Percentiles rank a stretch among this genome's conserved stretches.
phyloP scores from a whole-genome alignment of 139 green algal genomes.

The Penium margaritaceum region DNA sequence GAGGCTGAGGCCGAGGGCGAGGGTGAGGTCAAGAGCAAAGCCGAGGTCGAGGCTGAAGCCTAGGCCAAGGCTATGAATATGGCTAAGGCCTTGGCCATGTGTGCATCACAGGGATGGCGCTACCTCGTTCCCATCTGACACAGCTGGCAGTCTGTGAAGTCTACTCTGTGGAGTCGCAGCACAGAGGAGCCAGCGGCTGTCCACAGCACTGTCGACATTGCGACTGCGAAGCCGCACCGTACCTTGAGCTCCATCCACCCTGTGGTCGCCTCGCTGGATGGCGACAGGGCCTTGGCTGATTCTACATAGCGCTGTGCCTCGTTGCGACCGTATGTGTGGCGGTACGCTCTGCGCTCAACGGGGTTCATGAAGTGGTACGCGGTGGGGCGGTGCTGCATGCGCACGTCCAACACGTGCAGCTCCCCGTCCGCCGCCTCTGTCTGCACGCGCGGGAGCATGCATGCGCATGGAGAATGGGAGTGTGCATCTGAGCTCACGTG shows the following conservation, averaged over 20 bases:
- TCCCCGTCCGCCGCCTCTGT: constrained; percentile 18
- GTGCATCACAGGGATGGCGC: background rate
- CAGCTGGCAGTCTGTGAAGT: too few species aligned
- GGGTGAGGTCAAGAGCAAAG: too few species aligned
- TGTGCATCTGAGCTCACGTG: too few species aligned
- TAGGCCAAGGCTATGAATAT: too few species aligned
- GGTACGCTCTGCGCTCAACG: constrained; percentile 15
- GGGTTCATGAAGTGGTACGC: constrained; percentile 39
- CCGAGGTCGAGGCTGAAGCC: too few species aligned
- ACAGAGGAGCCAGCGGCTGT: background rate
- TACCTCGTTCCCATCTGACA: too few species aligned
- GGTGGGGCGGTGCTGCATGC: constrained; percentile 23
- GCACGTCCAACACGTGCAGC: constrained; percentile 31
- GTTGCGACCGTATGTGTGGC: constrained; percentile 16
- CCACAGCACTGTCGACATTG: background rate
- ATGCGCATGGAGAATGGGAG: background rate
- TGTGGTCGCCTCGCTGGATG: constrained; percentile 5
- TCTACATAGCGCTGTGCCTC: constrained; percentile 8
- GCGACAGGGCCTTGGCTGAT: background rate
- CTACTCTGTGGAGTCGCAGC: background rate
- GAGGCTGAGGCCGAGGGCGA: too few species aligned
- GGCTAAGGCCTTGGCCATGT: background rate
- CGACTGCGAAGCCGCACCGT: background rate
- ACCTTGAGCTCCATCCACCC: constrained; percentile 40
- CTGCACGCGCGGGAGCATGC: background rate